Evolutionary conservation across 1,284 basidiomycete genomes (phyloP).

Genomic region (Puccinia novopanici): DNA sequence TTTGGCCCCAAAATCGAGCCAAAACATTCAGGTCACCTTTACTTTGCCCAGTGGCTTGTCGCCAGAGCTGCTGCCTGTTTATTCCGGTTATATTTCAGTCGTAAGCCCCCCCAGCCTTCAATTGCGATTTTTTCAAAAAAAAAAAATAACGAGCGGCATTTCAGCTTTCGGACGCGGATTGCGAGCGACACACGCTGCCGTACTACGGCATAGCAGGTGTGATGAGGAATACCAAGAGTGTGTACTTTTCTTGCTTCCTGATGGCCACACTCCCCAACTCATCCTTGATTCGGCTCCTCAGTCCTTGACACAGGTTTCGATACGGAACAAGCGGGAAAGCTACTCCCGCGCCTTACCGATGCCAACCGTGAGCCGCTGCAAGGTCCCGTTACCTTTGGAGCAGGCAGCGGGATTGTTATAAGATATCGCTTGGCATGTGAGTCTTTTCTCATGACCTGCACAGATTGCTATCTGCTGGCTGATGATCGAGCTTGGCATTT

Average conservation of each 20-base stretch:
- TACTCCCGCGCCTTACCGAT: conserved; percentile 43
- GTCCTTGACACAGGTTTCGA: conserved; percentile 35
- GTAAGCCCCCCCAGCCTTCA: not conserved
- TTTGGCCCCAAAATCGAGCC: conserved; percentile 6
- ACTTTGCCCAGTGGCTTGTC: conserved; percentile 8
- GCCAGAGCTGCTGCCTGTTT: conserved; percentile 29
- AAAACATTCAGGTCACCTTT: conserved; percentile 39
- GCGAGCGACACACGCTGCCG: conserved; percentile 41
- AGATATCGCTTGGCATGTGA: conserved; percentile 37
- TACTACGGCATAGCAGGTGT: conserved; percentile 45
- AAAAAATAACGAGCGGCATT: not conserved
- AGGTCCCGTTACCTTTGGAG: conserved; percentile 2
- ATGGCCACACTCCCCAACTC: not conserved
- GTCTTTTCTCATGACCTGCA: not conserved
- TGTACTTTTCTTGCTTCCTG: not conserved
- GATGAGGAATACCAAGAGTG: conserved; percentile 31
- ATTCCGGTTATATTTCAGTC: conserved; percentile 45
- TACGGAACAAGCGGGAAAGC: not conserved
- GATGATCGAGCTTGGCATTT: not conserved
- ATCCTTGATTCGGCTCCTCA: not conserved
- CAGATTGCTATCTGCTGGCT: not conserved
- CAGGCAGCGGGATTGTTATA: not conserved
- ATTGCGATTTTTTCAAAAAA: not conserved
- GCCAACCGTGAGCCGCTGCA: not conserved
- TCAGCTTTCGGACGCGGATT: conserved; percentile 47